Evolutionary conservation across 345 rosid species (phyloP), one percentile per base, ranked within the genome.

Genomic region (Lepidium sativum): DNA sequence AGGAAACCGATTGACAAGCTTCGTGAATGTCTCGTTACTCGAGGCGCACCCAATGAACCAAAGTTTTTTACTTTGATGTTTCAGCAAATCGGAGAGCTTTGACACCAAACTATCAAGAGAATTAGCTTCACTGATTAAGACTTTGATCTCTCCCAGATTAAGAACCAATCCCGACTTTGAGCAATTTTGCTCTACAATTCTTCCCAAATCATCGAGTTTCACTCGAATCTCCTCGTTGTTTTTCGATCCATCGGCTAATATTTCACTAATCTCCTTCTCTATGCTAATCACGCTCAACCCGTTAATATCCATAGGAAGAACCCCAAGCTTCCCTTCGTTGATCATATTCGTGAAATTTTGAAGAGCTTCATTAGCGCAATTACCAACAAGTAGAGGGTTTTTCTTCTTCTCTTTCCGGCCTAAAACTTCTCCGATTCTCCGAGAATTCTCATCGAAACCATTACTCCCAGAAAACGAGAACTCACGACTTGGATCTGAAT

Each of bases 121-220:
- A 49, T 71, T 71, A 58, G 51, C 58, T 59, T 76, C 80, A 40
- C 7, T 61, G 4, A 69, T 68, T 11, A 73, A 75, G 7, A 54
- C 68, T 69, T 78, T 74, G 44, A 86, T 39, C 9, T 86, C 92
- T 35, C 92, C 92, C 13, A 83, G 49, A 65, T 76, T 83, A 75
- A 83, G 56, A 33, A 83, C 45, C 53, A 75, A 15, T 10, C 81
- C 84, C 0, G 79, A 66, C 10, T 68, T 77, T 12, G 52, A 54
- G 45, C 64, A 29, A 52, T n/a, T 13, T 8, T 48, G 47, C 50
- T 80, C 78, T 52, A 55, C 11, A 9, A 49, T 21, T 17, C 60
- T 64, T 14, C 63, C 77, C 31, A 80, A 6, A 32, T 77, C 83
- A 69, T 75, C 75, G 38, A 83, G 57, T 61, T 68, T 77, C 38